phyloP scores from a whole-genome alignment of 306 rosid species.

The Malus sylvestris region DNA sequence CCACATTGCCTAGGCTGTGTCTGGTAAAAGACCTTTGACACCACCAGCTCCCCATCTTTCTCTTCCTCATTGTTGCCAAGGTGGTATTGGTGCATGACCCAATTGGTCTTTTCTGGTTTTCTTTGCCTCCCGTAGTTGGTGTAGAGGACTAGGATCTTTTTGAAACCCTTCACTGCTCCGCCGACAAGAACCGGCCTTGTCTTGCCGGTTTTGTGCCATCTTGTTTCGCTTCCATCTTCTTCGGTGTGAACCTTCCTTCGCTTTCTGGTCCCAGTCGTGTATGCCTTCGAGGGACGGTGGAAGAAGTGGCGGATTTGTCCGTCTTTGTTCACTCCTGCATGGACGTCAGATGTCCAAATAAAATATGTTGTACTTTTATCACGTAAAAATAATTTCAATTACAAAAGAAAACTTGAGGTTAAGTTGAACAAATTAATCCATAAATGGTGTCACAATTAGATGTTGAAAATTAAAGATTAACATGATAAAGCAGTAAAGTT shows the following conservation, averaged over 20 bases:
- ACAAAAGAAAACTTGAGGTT: not conserved
- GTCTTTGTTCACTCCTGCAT: constrained; percentile 78
- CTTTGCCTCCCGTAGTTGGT: constrained; percentile 74
- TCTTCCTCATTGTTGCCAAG: constrained; percentile 77
- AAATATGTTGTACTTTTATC: not conserved
- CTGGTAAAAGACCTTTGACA: constrained; percentile 83
- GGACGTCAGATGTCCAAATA: not conserved
- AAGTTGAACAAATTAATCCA: not conserved
- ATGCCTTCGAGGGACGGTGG: constrained; percentile 88
- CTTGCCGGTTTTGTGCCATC: constrained; percentile 99
- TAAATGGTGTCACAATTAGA: not conserved
- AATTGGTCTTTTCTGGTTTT: constrained; percentile 79
- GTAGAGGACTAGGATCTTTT: constrained; percentile 81
- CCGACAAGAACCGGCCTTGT: constrained; percentile 47
- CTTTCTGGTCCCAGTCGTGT: constrained; percentile 86
- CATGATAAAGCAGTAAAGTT: not conserved
- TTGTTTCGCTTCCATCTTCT: constrained; percentile 75
- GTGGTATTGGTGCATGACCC: constrained; percentile 98
- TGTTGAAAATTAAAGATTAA: not conserved
- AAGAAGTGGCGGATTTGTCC: constrained; percentile 87
- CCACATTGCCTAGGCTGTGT: constrained; percentile 78
- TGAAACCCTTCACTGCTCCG: constrained; percentile 63
- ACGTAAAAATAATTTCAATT: not conserved
- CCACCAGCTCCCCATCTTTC: constrained; percentile 77
- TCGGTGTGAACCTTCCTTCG: constrained; percentile 83